Evolutionary conservation across 2,329 filamentous ascomycete genomes (phyloP).

Genomic region (Furcasterigmium sp.): DNA sequence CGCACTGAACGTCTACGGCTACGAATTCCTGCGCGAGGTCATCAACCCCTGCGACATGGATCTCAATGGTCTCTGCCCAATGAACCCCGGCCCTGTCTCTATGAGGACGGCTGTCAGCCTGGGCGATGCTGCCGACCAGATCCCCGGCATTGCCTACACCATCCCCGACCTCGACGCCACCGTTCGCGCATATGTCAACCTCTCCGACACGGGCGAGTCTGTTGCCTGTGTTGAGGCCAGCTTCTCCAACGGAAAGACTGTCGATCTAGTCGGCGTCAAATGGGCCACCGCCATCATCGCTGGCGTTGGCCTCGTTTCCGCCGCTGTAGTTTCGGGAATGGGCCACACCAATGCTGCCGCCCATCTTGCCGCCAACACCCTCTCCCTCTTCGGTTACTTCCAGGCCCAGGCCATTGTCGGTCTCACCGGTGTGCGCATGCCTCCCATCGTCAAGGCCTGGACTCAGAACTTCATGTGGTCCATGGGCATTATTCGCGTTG

Average conservation of each 20-base stretch:
- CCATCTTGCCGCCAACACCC: constrained; percentile 86
- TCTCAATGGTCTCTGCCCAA: constrained; percentile 79
- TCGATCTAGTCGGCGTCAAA: constrained; percentile 81
- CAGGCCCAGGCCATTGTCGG: constrained; percentile 91
- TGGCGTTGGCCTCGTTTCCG: constrained; percentile 75
- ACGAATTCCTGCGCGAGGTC: constrained; percentile 58
- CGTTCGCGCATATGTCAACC: constrained; percentile 77
- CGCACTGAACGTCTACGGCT: constrained; percentile 76
- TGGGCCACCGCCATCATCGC: constrained; percentile 88
- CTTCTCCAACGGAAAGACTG: constrained; percentile 87
- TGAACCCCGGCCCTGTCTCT: constrained; percentile 76
- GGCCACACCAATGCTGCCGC: constrained; percentile 92
- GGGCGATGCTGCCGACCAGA: constrained; percentile 43
- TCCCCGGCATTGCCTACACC: constrained; percentile 76
- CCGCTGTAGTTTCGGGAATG: constrained; percentile 82
- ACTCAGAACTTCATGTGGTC: constrained; percentile 98
- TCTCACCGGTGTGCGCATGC: constrained; percentile 73
- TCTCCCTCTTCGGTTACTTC: constrained; percentile 91
- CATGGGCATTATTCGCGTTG: constrained; percentile 87
- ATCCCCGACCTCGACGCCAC: constrained; percentile 89
- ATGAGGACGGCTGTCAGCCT: constrained; percentile 38
- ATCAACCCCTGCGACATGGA: constrained; percentile 71
- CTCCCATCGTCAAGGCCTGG: constrained; percentile 86
- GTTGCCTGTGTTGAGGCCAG: constrained; percentile 85
- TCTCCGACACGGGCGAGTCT: constrained; percentile 52